These are phyloP conservation scores for Mortierella polycephala DNA, from an alignment of 371 early-diverging fungal genomes.

Conservation along the genomic window DNA sequence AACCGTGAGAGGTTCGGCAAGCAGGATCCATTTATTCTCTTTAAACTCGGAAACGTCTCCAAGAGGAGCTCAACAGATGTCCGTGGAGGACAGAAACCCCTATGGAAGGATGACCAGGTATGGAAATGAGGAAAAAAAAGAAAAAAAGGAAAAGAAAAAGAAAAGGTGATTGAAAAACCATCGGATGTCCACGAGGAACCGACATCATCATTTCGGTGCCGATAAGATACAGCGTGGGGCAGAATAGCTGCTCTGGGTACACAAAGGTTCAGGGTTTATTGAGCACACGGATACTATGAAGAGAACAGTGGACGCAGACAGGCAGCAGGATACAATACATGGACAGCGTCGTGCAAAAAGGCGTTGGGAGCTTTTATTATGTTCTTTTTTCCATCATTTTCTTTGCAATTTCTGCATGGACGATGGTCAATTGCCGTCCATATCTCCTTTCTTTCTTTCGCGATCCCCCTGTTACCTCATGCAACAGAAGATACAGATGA, in stretches of 20 bases:
- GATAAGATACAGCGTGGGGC: too few species aligned
- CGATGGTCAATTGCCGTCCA: background rate
- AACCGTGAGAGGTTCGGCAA: constrained; percentile 60
- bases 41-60: constrained; percentile 57
- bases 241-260: too few species aligned
- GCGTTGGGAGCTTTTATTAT: background rate
- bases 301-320: too few species aligned
- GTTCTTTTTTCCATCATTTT: background rate
- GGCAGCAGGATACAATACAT: too few species aligned
- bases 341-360: background rate
- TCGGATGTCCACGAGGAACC: too few species aligned
- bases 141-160: too few species aligned
- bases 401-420: background rate
- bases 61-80: constrained; percentile 59
- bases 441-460: background rate
- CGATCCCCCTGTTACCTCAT: background rate
- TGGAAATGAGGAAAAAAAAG: background rate
- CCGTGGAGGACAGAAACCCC: constrained; percentile 60
- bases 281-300: too few species aligned
- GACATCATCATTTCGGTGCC: too few species aligned
- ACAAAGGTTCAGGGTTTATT: too few species aligned
- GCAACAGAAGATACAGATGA: background rate
- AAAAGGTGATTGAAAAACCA: too few species aligned
- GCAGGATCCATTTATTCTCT: constrained; percentile 59
- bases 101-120: constrained; percentile 62